phyloP scores from a whole-genome alignment of 768 basidiomycete species.

The Pisolithus orientalis region DNA sequence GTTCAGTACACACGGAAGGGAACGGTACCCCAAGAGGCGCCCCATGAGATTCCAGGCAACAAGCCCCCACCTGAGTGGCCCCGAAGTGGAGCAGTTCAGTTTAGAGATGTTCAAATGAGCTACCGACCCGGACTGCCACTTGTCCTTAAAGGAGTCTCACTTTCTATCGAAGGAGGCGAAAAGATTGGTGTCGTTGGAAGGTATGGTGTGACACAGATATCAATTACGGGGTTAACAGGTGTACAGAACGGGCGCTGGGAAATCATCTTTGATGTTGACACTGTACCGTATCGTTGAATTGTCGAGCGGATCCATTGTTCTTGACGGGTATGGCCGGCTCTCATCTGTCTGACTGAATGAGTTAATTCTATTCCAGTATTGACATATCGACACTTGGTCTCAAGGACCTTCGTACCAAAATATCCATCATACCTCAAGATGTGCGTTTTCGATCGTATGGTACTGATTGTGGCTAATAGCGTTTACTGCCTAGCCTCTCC shows the following conservation, averaged over 20 bases:
- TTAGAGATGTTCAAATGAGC: constrained; percentile 54
- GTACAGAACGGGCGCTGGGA: constrained; percentile 46
- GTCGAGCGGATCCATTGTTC: constrained; percentile 47
- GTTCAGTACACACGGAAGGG: constrained; percentile 48
- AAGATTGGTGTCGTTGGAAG: constrained; percentile 76
- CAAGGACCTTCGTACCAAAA: constrained; percentile 49
- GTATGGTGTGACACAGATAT: constrained; percentile 8
- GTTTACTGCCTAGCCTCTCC: constrained; percentile 36
- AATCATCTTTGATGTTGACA: constrained; percentile 57
- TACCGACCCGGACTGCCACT: constrained; percentile 70
- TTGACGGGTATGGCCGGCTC: constrained; percentile 47
- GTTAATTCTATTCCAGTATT: constrained; percentile 30
- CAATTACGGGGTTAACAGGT: not conserved
- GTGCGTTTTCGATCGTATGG: constrained; percentile 26
- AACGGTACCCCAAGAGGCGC: constrained; percentile 54
- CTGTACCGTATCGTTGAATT: constrained; percentile 69
- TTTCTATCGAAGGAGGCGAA: constrained; percentile 57
- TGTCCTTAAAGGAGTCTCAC: constrained; percentile 58
- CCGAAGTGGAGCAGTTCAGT: constrained; percentile 47
- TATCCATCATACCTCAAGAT: constrained; percentile 67
- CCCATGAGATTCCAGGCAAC: constrained; percentile 49
- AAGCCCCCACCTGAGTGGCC: constrained; percentile 65
- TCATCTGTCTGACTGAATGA: constrained; percentile 6
- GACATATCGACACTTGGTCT: constrained; percentile 69
- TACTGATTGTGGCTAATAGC: not conserved